Evolutionary conservation across 192 early-diverging fungal genomes (phyloP), one percentile per base, ranked within the genome.

Genomic region (Coemansia guatemalensis): DNA sequence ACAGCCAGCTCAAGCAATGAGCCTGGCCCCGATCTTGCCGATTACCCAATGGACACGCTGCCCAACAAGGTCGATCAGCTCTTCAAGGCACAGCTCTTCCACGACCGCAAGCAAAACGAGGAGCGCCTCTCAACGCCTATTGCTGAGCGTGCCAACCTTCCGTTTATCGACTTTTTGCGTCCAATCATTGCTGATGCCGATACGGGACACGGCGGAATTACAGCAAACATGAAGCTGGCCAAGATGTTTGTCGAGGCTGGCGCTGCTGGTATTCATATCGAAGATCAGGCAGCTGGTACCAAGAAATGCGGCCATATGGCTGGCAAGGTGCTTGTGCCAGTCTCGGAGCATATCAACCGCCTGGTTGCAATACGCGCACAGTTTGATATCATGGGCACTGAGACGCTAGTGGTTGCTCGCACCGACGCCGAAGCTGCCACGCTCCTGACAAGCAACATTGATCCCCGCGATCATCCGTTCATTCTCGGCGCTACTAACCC

Each of bases 231-330:
- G 93, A 95, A 95, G 83, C 84, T 95, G 41, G 89, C 93, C 83
- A 95, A 95, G 86, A 93, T 97, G 91, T 93, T 97, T 75, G 95
- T 97, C 60, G 93, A 97, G 82, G 88, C 93, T 50, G 95, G 95
- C 56, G 95, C 95, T 24, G 95, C 95, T 27, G 95, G 94, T 72
- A 92, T 97, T 73, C 95, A 97, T 68, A 71, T 92, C 48, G 93
- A 96, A 78, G 93, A 96, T 83, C 93, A 96, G 78, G 89, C 92
- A 33, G 89, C 96, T 23, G 90, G 92, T 66, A 96, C 93, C 69
- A 98, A 98, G 75, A 98, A 98, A 87, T 98, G 96, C 75, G 96
- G 96, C 20, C 96, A 98, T 81, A 98, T 98, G 96, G 96, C 94
- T 51, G 96, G 96, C 53, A 98, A 98, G 78, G 96, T 98, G 27